Base-by-base conservation (phyloP, 2,329 filamentous ascomycete species). In the Ramularia endophylla region DNA sequence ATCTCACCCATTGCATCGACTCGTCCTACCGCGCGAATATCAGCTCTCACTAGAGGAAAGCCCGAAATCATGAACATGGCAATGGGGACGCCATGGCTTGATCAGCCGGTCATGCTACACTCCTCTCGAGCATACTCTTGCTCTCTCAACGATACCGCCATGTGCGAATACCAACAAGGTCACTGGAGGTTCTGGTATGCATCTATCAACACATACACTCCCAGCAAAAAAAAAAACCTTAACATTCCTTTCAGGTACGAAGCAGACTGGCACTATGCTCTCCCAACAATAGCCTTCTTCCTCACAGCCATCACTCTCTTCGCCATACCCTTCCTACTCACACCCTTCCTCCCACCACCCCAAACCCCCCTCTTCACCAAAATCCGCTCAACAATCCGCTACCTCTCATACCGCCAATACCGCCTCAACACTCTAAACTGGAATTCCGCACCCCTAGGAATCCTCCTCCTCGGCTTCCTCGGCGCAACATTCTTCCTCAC, bases 211-310 rank as follows among this genome's bases (percentile, higher is more conserved):
- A 13, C 8, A 22, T 13, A 6, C 12, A 32, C 18, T 16, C 30
- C 16, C 5, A 3, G 30, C 13, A 12, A 9, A 7, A 32, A 6
- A 32, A 11, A 1, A n/a, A n/a, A n/a, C n/a, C n/a, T n/a, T 25
- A 25, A 25, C 22, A 25, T 11, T 11, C 9, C 32, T 22, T n/a
- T 8, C 17, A 34, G 32, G 32, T 76, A 75, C 47, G 58, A 74
- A 41, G 70, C 74, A 16, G 76, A 79, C 50, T 67, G 72, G 47
- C 67, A 71, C 27, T 79, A 71, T 48, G 71, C 69, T 0, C 56
- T 77, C 3, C 66, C 67, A 5, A 77, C 74, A 0, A 59, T 77
- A 3, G 74, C 72, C 32, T 73, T 78, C 48, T 71, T 77, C 55
- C 61, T 73, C 49, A 62, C 64, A 1, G 56, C 61, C n/a, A 71